phyloP scores from a whole-genome alignment of 2,329 filamentous ascomycete species.

The Cordyceps pruinosa region DNA sequence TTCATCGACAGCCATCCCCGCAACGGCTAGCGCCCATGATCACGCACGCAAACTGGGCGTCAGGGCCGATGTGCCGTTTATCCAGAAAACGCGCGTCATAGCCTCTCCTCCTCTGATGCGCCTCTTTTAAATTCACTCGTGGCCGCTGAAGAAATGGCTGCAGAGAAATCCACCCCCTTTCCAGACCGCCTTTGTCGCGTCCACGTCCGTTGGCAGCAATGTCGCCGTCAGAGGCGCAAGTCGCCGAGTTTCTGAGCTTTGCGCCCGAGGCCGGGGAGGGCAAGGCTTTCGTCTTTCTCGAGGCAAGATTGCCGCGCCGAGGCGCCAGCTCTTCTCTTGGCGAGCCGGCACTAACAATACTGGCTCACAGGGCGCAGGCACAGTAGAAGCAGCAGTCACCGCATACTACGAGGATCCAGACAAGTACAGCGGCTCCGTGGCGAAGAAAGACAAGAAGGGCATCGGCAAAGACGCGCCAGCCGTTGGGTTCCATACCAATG shows the following conservation, averaged over 20 bases:
- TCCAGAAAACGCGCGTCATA: background rate
- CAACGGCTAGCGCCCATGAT: background rate
- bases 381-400: background rate
- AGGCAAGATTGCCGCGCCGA: background rate
- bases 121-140: background rate
- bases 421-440: background rate
- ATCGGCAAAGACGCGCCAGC: background rate
- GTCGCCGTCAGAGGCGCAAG: background rate
- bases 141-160: no score
- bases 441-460: background rate
- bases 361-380: background rate
- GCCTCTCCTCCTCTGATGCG: background rate
- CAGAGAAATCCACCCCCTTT: background rate
- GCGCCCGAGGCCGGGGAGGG: slow-evolving; percentile 2
- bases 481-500: background rate
- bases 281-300: slow-evolving; percentile 1
- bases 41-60: background rate
- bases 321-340: no score
- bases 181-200: background rate
- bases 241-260: slow-evolving; percentile 2
- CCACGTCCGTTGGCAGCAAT: background rate
- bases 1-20: background rate
- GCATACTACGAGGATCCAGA: slow-evolving; percentile 1
- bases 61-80: background rate
- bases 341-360: background rate